Evolutionary conservation across 2,329 filamentous ascomycete genomes (phyloP), one percentile per base, ranked within the genome.

Genomic region (Fusarium praegraminearum): DNA sequence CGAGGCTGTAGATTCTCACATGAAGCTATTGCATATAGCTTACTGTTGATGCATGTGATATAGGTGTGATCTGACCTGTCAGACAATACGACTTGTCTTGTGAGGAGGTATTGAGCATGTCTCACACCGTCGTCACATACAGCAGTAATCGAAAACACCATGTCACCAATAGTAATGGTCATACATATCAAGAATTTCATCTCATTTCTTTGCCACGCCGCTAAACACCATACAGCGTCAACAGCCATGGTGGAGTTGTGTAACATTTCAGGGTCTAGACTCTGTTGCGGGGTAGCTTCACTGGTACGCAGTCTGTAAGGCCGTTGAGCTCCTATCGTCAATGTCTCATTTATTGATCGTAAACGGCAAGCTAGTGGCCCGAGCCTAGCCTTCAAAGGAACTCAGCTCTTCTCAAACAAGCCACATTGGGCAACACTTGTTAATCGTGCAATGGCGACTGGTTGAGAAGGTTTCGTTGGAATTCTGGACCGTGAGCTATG

Each of bases 281-380:
- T 20, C 15, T 1, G 3, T 7, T 33, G 46, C 54, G 54, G 55
- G 55, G 46, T 53, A 57, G n/a, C 28, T 30, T 7, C 33, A 36
- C 10, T 36, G 1, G 5, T 36, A 36, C 33, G 2, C 33, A 18
- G 33, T 9, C 7, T 10, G 1, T 7, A 18, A 3, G 33, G 33
- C 15, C 9, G 16, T 10, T 18, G 2, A 1, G 8, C 9, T 35
- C 16, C 33, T 3, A 36, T 36, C 33, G 33, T 16, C 22, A 28
- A 33, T 57, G 28, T 35, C 51, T 54, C 36, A 57, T 16, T 28
- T 43, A 16, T 4, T 12, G 20, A 41, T 32, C 33, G 10, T 28
- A 9, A 28, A 22, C 15, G 18, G 18, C 22, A 15, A 4, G n/a
- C 20, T 57, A n/a, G 15, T 35, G 47, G 55, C 13, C 35, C 6